Percentiles rank a stretch among this genome's conserved stretches.
Evolutionary conservation across 345 rosid genomes (phyloP).

Genomic region (Mallotus nudiflorus): DNA sequence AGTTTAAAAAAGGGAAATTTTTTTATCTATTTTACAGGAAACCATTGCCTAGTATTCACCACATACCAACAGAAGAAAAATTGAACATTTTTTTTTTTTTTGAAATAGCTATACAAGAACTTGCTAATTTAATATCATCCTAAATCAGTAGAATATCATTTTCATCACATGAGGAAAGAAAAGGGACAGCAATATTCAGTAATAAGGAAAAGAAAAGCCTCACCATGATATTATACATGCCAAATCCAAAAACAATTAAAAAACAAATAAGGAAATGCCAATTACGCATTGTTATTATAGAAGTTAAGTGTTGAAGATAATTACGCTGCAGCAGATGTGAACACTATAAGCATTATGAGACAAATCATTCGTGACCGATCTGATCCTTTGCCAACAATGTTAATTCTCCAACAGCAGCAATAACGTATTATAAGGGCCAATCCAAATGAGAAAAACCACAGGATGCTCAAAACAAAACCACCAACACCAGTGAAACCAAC

Average conservation of each 20-base stretch:
- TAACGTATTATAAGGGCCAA: conserved; percentile 62
- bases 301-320: conserved; percentile 20
- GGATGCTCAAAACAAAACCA: conserved; percentile 66
- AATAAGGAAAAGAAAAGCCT: not conserved
- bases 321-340: conserved; percentile 92
- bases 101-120: not conserved
- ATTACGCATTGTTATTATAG: not conserved
- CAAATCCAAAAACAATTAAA: not conserved
- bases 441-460: conserved; percentile 88
- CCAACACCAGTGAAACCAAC: conserved; percentile 93
- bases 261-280: not conserved
- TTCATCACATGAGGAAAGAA: not conserved
- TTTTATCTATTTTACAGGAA: not conserved
- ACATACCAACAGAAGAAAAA: not conserved
- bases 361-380: conserved; percentile 48
- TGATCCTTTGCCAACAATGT: conserved; percentile 50
- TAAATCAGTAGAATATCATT: not conserved
- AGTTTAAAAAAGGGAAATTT: not conserved
- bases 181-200: not conserved
- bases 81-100: not conserved
- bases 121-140: not conserved
- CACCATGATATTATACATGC: not conserved
- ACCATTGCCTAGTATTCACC: not conserved
- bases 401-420: conserved; percentile 69
- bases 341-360: conserved; percentile 68